Base-by-base conservation (phyloP, 2,329 filamentous ascomycete species). In the Claviceps pusilla region DNA sequence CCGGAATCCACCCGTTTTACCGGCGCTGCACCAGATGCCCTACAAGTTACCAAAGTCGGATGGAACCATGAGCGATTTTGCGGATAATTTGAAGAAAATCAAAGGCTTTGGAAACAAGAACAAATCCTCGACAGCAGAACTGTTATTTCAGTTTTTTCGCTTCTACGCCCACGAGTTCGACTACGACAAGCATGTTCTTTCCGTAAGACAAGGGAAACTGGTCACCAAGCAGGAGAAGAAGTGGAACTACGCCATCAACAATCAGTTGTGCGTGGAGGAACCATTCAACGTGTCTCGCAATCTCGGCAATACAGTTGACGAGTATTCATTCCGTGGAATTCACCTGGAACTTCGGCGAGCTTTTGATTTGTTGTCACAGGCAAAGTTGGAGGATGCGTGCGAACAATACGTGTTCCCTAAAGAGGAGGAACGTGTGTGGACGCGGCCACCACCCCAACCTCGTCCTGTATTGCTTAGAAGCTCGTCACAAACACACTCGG, bases 91-190 rank as follows among this genome's bases (percentile, higher is more conserved):
- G 28, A 78, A 86, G 35, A 80, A 83, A 50, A 71, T 97, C 53
- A 75, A 74, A 50, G 86, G 83, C 0, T 94, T 84, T 68, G 89
- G 93, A 2, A 73, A 76, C 46, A 79, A 80, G 60, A 98, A 97
- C 66, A 86, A 84, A 63, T 87, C 94, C 57, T 84, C 84, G 0
- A 67, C 93, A 33, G 91, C 90, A 4, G 80, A 89, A 57, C 76
- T 98, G n/a, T 73, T 98, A 1, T 98, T 97, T 62, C 80, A 90
- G 46, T 98, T 98, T 70, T 98, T 97, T 69, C 84, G 89, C 48
- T 89, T 91, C 63, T 98, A 96, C 64, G 91, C 87, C 1, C 85
- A 96, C 68, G 90, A 96, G 67, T 82, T 97, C 57, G 84, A 97
- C 65, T 97, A 93, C 64, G 86, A 90, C 61, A 87, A 84, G 57